phyloP scores from a whole-genome alignment of 768 basidiomycete species.

The Saitozyma podzolica region DNA sequence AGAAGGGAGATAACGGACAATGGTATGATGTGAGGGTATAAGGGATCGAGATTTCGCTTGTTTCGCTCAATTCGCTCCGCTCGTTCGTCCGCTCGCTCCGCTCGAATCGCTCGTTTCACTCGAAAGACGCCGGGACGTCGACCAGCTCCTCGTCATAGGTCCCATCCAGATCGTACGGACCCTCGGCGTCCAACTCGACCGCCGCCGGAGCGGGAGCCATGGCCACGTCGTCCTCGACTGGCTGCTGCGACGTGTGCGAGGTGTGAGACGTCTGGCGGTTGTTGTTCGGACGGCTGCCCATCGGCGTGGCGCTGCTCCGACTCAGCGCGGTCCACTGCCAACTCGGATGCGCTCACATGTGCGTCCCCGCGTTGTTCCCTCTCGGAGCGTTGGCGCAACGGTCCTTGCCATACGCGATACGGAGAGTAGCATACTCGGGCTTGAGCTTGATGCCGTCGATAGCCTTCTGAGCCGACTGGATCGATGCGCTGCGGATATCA shows the following conservation, averaged over 20 bases:
- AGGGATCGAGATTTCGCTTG: no score
- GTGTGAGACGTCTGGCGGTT: no score
- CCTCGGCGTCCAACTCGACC: neutral
- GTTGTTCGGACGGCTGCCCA: neutral
- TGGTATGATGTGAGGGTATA: no score
- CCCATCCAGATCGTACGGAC: neutral
- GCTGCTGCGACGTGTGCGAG: no score
- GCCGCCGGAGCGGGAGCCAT: neutral
- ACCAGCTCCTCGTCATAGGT: conserved; percentile 21
- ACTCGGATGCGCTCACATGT: neutral
- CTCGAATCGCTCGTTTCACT: conserved; percentile 2
- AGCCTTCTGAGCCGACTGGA: conserved; percentile 70
- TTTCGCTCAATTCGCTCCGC: conserved; percentile 2
- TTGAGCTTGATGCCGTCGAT: conserved; percentile 88
- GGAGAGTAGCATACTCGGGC: conserved; percentile 82
- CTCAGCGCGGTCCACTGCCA: neutral
- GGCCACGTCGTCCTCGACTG: neutral
- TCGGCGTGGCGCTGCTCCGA: neutral
- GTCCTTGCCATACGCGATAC: conserved; percentile 93
- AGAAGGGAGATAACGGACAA: no score
- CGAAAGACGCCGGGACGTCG: conserved; percentile 18
- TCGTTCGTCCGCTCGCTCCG: neutral
- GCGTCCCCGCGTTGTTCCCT: neutral
- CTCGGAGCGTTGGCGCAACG: conserved; percentile 77
- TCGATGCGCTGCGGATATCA: conserved; percentile 29